Base-by-base conservation (phyloP, 768 basidiomycete species). In the Cystofilobasidium macerans region DNA sequence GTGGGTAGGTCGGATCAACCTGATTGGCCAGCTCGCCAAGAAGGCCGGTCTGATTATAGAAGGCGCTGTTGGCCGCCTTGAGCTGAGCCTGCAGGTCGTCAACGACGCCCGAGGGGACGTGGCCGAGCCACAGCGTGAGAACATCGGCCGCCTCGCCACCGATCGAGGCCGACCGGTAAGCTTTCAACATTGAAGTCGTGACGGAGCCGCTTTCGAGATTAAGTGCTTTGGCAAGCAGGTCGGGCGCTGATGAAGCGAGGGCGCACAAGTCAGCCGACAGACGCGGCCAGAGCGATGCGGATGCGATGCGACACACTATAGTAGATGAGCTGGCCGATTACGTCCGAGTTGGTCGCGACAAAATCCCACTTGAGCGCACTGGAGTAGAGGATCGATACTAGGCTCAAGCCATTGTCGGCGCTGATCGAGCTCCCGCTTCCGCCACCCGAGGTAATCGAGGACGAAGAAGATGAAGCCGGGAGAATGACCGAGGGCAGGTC, bases 261-360 rank as follows among this genome's bases (percentile, higher is more conserved):
- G 22, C 20, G 11, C 5, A 11, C 13, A 20, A 14, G 43, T 45
- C 43, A 45, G 43, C 13, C 4, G 22, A 1, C n/a, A 22, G 45
- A 16, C 8, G 3, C 14, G 32, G 28, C 28, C 1, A 30, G 8
- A 16, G 26, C 24, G 24, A 26, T 13, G 48, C 7, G n/a, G n/a
- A 51, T 5, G 12, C 6, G 8, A 20, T 3, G 4, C 42, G 28
- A 54, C 51, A 14, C 28, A 54, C 51, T 59, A 38, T 67, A 67
- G 38, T 56, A 40, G 40, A 67, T 67, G n/a, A 67, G 42, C 54
- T 67, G 66, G 16, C 60, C 66, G 53, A 56, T 62, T 3, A 60
- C 61, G n/a, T 67, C 66, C 42, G 66, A 48, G 33, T 67, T 61
- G 61, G 57, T 62, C 35, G 66, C 66, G 26, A 67, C 66, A 36